Evolutionary conservation across 805 yeast species (phyloP).

Genomic region (Kodamaea sagamina): DNA sequence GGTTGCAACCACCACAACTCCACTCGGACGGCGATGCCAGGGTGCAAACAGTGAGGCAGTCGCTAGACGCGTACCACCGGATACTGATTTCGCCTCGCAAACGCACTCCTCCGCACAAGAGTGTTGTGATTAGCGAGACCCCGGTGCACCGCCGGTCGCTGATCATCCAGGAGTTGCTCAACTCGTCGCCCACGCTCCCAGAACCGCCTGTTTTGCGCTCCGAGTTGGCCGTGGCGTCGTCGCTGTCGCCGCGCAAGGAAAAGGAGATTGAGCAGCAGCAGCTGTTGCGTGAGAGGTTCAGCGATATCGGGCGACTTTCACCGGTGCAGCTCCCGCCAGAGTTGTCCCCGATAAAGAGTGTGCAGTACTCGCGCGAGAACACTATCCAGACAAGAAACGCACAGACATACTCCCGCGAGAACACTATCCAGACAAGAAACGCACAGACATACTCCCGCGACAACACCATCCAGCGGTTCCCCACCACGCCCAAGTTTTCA

Average conservation of each 20-base stretch:
- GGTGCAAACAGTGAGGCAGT: slow-evolving; percentile 33
- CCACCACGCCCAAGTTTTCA: slow-evolving; percentile 17
- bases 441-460: slow-evolving; percentile 11
- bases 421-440: slow-evolving; percentile 21
- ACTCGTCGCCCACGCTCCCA: slow-evolving; percentile 47
- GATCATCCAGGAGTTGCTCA: slow-evolving; percentile 34
- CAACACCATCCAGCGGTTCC: slow-evolving; percentile 20
- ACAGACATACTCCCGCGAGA: slow-evolving; percentile 12
- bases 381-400: no score
- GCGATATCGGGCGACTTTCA: slow-evolving; percentile 20
- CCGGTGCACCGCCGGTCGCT: slow-evolving; percentile 30
- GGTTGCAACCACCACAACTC: slow-evolving; percentile 11
- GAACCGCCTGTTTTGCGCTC: slow-evolving; percentile 44
- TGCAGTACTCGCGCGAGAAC: slow-evolving; percentile 13
- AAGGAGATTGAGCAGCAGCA: slow-evolving; percentile 5
- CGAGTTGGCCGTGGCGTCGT: slow-evolving; percentile 28
- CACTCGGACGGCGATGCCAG: slow-evolving; percentile 4
- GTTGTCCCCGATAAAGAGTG: slow-evolving; percentile 20
- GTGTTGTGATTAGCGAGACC: slow-evolving; percentile 1
- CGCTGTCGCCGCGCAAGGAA: slow-evolving; percentile 11
- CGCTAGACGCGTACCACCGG: slow-evolving; percentile 32
- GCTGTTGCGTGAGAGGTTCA: slow-evolving; percentile 3
- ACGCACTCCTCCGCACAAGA: slow-evolving; percentile 20
- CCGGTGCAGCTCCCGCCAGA: slow-evolving; percentile 24
- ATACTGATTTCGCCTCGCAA: slow-evolving; percentile 37